Conservation (phyloP, 805 yeast genomes). For the Danielozyma ontarioensis region DNA sequence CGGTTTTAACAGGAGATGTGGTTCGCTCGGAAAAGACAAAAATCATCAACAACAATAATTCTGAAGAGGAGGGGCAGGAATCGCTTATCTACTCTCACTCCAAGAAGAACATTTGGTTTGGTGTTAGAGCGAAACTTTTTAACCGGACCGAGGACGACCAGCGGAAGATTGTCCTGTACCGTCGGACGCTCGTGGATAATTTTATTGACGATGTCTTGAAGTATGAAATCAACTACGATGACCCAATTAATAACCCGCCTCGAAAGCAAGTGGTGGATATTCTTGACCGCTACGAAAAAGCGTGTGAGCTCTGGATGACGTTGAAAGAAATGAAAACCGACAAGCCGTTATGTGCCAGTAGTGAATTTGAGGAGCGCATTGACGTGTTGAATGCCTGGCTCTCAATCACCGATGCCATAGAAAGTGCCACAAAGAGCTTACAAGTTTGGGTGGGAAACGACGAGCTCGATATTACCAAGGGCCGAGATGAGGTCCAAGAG, state of each 20-base stretch:
- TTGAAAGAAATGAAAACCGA: conserved; percentile 72
- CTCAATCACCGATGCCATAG: conserved; percentile 65
- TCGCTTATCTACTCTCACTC: conserved; percentile 48
- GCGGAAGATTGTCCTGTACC: conserved; percentile 56
- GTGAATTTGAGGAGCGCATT: conserved; percentile 58
- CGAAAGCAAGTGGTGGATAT: conserved; percentile 48
- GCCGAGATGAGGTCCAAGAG: conserved; percentile 8
- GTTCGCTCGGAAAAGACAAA: conserved; percentile 84
- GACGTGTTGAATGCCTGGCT: conserved; percentile 85
- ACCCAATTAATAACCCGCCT: conserved; percentile 22
- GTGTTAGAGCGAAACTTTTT: conserved; percentile 73
- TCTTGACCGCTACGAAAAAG: conserved; percentile 56
- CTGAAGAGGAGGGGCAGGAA: conserved; percentile 38
- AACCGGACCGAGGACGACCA: conserved; percentile 82
- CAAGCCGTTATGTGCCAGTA: conserved; percentile 63
- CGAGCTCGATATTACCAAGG: conserved; percentile 57
- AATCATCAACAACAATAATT: conserved; percentile 47
- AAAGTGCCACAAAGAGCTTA: conserved; percentile 54
- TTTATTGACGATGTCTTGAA: conserved; percentile 63
- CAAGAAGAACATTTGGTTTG: conserved; percentile 81
- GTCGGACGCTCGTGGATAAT: conserved; percentile 68
- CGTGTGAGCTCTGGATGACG: conserved; percentile 77
- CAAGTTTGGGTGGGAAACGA: conserved; percentile 82
- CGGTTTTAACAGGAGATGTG: conserved; percentile 93
- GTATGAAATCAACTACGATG: conserved; percentile 51